Conservation (phyloP, 2,329 filamentous ascomycete species). For the Phaeosphaeriaceae sp. region DNA sequence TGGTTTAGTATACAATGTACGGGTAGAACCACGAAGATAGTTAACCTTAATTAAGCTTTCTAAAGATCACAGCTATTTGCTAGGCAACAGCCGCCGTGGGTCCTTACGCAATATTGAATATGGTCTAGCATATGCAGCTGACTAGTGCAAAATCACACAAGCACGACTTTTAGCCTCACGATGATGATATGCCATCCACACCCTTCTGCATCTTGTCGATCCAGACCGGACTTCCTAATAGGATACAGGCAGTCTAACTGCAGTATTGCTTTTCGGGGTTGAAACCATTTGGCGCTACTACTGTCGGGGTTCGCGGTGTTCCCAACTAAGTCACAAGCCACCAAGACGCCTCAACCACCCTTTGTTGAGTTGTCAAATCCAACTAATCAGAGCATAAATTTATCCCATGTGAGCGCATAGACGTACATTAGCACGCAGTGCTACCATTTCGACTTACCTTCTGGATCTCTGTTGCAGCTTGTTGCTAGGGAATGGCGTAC, state of each 20-base stretch:
- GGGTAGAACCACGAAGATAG: too few species aligned
- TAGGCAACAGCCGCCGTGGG: too few species aligned
- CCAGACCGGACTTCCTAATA: neutral
- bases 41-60: too few species aligned
- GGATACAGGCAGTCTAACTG: neutral
- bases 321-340: neutral
- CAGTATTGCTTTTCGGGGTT: neutral
- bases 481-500: conserved; percentile 1
- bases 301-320: neutral
- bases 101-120: neutral
- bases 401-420: conserved; percentile 5
- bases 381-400: neutral
- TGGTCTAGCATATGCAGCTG: neutral
- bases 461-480: conserved; percentile 5
- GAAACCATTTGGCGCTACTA: neutral
- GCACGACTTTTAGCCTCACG: conserved; percentile 12
- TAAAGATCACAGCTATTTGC: too few species aligned
- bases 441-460: neutral
- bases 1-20: too few species aligned
- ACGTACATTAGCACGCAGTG: neutral
- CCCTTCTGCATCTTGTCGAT: neutral
- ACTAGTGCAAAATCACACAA: neutral
- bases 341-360: conserved; percentile 1
- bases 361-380: neutral
- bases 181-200: conserved; percentile 4